These are phyloP conservation scores for Passalora sequoiae DNA, from an alignment of 2,329 filamentous ascomycete species.

Conservation along the genomic window DNA sequence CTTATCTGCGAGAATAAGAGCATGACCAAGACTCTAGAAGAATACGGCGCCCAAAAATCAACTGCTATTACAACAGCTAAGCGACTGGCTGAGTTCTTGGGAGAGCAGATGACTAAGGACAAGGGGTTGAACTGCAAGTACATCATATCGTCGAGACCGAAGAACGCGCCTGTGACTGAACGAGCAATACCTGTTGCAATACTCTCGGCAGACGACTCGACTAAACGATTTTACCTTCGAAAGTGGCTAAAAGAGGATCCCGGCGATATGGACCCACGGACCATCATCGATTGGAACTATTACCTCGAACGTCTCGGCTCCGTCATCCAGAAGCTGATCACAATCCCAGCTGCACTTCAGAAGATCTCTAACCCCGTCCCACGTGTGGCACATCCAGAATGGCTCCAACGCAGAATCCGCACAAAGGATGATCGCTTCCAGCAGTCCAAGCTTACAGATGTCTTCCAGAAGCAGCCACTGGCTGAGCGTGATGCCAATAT, in stretches of 20 bases:
- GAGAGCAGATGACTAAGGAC: constrained; percentile 98
- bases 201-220: constrained; percentile 83
- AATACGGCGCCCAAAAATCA: constrained; percentile 93
- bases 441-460: constrained; percentile 96
- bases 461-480: constrained; percentile 70
- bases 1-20: constrained; percentile 99
- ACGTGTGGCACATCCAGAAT: constrained; percentile 88
- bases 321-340: constrained; percentile 98
- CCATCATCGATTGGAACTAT: constrained; percentile 92
- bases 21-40: constrained; percentile 94
- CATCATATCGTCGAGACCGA: constrained; percentile 86
- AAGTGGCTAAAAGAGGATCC: constrained; percentile 97
- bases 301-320: constrained; percentile 93
- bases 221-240: constrained; percentile 82
- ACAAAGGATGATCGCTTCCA: constrained; percentile 96
- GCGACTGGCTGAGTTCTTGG: constrained; percentile 89
- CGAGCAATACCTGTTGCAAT: constrained; percentile 92
- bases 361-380: constrained; percentile 94
- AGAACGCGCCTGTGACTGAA: constrained; percentile 87
- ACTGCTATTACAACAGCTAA: constrained; percentile 98
- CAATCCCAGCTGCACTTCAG: constrained; percentile 92
- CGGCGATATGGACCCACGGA: constrained; percentile 80
- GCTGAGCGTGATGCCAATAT: constrained; percentile 65
- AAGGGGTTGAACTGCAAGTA: constrained; percentile 99
- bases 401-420: constrained; percentile 89